Base-by-base conservation (phyloP, 83 land plant genomes). In the Diphasiastrum complanatum region DNA sequence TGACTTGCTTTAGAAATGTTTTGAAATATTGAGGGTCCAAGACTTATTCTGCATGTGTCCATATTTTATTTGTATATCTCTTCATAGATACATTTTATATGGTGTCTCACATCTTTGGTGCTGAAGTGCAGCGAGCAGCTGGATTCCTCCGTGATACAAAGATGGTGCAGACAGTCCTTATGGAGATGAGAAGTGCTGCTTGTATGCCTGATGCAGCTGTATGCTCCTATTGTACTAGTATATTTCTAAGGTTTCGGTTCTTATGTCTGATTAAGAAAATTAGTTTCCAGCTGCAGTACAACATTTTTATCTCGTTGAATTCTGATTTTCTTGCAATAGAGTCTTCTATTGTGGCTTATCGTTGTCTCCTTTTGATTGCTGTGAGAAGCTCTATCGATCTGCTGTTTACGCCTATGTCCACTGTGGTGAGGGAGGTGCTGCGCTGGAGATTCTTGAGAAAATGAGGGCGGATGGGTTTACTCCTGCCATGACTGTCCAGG, bases 401-500 rank as follows among this genome's bases (percentile, higher is more conserved):
- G 65, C 65, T 33, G 65, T 63, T 14, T 63, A 31, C 34, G 65
- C 65, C 12, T 63, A 16, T 63, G 65, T 63, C 22, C 65, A 63
- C 34, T 63, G 65, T 32, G 65, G 65, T 33, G 65, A 63, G 49
- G 65, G 65, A 31, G 65, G 65, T 14, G 5, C 34, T 14, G 65
- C 65, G 16, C 38, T 63, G 30, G 54, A 63, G 34, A 63, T 63
- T 32, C 65, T 63, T 47, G 65, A 63, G 34, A 33, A 36, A 10
- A 63, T 63, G 65, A 63, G 16, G 11, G 65, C 53, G 20, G 54
- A 51, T 22, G 53, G 65, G 14, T 46, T 63, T 19, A 25, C 65
- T 63, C 65, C 65, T 47, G 65, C 65, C 34, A 63, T 63, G 65
- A 48, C 65, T 32, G 65, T 63, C 37, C 65, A 51, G 8, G 65